Percentiles rank a stretch among this genome's conserved stretches.
Evolutionary conservation across 2,329 filamentous ascomycete genomes (phyloP).

Genomic region (Colletotrichum salicis): DNA sequence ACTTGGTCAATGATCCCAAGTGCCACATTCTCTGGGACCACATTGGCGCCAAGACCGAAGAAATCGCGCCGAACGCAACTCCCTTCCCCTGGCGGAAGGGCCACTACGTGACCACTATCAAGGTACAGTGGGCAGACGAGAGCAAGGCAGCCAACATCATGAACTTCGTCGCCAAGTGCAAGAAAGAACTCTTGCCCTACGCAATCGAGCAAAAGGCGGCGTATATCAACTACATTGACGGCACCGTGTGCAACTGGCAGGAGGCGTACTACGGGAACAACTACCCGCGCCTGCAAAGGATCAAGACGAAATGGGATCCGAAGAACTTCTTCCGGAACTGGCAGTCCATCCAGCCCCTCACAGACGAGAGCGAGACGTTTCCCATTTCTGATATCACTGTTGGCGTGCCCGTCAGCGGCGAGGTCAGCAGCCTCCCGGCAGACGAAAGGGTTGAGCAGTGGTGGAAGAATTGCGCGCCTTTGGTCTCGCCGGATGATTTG

Average conservation of each 20-base stretch:
- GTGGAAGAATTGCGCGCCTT: not conserved
- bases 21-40: not conserved
- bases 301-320: not conserved
- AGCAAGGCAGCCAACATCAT: not conserved
- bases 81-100: not conserved
- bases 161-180: not conserved
- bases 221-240: not conserved
- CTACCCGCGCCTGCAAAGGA: not conserved
- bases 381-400: not conserved
- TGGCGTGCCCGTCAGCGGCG: not conserved
- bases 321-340: not conserved
- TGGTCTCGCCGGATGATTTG: not conserved
- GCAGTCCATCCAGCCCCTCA: not conserved
- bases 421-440: not conserved
- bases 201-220: not conserved
- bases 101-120: not conserved
- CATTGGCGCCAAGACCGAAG: not conserved
- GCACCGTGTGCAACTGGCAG: not conserved
- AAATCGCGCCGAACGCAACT: not conserved
- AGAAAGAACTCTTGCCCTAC: not conserved
- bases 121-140: not conserved
- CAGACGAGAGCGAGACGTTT: not conserved
- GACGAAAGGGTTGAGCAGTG: not conserved
- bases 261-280: not conserved
- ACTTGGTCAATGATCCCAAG: not conserved